phyloP scores from a whole-genome alignment of 805 yeast genomes.

The Ogataea nitratoaversa region DNA sequence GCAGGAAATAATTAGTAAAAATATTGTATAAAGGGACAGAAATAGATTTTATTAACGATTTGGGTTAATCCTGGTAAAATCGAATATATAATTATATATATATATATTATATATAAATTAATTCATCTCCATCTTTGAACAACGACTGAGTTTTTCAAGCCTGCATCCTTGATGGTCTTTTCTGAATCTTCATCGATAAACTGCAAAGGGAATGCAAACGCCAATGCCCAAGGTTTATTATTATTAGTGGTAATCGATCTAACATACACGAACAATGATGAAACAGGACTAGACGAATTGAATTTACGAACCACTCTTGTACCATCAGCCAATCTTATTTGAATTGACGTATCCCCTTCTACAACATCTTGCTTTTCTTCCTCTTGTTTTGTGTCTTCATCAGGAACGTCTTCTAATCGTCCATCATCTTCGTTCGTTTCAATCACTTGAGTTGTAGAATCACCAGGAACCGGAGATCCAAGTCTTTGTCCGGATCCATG shows the following conservation, averaged over 20 bases:
- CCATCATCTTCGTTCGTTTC: constrained; percentile 14
- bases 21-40: no score
- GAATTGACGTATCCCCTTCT: constrained; percentile 66
- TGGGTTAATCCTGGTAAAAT: no score
- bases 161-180: constrained; percentile 65
- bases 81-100: neutral
- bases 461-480: constrained; percentile 88
- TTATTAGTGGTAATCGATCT: constrained; percentile 37
- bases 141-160: constrained; percentile 77
- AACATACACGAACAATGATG: constrained; percentile 66
- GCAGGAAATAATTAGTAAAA: no score
- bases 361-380: no score
- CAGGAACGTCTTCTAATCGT: constrained; percentile 4
- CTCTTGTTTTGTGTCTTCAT: constrained; percentile 14
- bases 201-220: constrained; percentile 78
- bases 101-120: neutral
- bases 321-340: constrained; percentile 82
- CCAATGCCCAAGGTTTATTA: constrained; percentile 56
- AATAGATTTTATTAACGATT: no score
- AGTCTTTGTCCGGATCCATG: constrained; percentile 77
- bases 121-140: constrained; percentile 73
- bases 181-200: constrained; percentile 58
- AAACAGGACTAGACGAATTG: constrained; percentile 60
- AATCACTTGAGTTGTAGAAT: constrained; percentile 30
- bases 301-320: constrained; percentile 62